These are phyloP conservation scores for Lachnellula occidentalis DNA, from an alignment of 2,329 filamentous ascomycete species.

Conservation along the genomic window DNA sequence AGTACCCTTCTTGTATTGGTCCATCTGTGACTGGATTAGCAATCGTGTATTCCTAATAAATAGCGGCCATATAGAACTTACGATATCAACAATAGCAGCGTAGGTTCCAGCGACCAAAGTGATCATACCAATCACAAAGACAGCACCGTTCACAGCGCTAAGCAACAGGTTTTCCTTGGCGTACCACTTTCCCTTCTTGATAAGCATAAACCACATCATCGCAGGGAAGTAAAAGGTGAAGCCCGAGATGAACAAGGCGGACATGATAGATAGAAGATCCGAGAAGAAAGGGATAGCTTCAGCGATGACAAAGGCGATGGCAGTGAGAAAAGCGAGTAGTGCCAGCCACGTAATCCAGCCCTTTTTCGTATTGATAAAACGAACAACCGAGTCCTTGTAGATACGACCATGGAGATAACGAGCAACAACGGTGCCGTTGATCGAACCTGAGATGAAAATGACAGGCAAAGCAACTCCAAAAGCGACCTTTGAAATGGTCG, in stretches of 20 bases:
- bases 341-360: slow-evolving; percentile 46
- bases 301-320: slow-evolving; percentile 61
- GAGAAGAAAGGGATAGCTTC: slow-evolving; percentile 66
- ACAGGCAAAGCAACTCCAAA: slow-evolving; percentile 57
- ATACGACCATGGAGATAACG: slow-evolving; percentile 26
- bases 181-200: slow-evolving; percentile 26
- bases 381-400: slow-evolving; percentile 20
- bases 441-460: slow-evolving; percentile 57
- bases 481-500: slow-evolving; percentile 48
- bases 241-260: slow-evolving; percentile 37
- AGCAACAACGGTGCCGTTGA: slow-evolving; percentile 50
- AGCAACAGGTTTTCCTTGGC: slow-evolving; percentile 19
- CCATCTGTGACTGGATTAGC: slow-evolving; percentile 5
- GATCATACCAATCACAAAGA: slow-evolving; percentile 20
- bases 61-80: slow-evolving; percentile 7
- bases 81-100: slow-evolving; percentile 20
- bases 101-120: slow-evolving; percentile 23
- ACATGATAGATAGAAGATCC: slow-evolving; percentile 50
- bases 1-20: slow-evolving; percentile 10
- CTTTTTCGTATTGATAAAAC: slow-evolving; percentile 22
- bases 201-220: slow-evolving; percentile 26
- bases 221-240: slow-evolving; percentile 28
- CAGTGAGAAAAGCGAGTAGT: slow-evolving; percentile 51
- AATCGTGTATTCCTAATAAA: neutral
- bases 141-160: slow-evolving; percentile 16